phyloP scores from a whole-genome alignment of 139 green algal genomes.

The Yamagishiella unicocca region DNA sequence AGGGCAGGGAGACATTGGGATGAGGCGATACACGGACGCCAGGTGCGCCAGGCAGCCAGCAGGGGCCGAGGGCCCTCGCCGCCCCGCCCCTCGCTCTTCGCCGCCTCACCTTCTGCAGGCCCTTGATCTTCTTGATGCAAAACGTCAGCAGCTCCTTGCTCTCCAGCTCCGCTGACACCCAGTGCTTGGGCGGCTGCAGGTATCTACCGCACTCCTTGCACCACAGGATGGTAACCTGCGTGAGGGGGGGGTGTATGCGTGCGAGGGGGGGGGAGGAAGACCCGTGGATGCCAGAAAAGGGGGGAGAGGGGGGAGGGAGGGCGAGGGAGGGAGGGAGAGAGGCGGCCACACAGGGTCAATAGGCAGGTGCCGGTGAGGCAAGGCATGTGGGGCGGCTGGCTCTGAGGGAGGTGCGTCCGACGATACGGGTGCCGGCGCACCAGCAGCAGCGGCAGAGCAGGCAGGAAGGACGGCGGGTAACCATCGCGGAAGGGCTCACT shows the following conservation, averaged over 20 bases:
- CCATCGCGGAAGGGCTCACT: too few species aligned
- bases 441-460: too few species aligned
- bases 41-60: too few species aligned
- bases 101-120: conserved; percentile 79
- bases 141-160: conserved; percentile 97
- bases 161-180: conserved; percentile 93
- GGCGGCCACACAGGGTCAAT: too few species aligned
- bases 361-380: too few species aligned
- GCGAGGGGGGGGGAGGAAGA: not conserved
- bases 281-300: too few species aligned
- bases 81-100: not conserved
- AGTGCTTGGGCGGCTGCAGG: conserved; percentile 96
- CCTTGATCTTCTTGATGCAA: conserved; percentile 95
- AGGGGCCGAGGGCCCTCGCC: too few species aligned
- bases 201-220: conserved; percentile 96
- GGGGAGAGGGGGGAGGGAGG: not conserved
- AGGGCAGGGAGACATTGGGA: not conserved
- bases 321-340: not conserved
- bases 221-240: conserved; percentile 87
- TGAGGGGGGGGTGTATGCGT: not conserved
- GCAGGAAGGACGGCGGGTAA: too few species aligned
- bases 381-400: too few species aligned
- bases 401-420: too few species aligned
- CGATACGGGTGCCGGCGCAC: too few species aligned
- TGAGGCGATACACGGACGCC: too few species aligned